Evolutionary conservation across 1,139 yeast species (phyloP).

Genomic region (Yamadazyma epiphylla): DNA sequence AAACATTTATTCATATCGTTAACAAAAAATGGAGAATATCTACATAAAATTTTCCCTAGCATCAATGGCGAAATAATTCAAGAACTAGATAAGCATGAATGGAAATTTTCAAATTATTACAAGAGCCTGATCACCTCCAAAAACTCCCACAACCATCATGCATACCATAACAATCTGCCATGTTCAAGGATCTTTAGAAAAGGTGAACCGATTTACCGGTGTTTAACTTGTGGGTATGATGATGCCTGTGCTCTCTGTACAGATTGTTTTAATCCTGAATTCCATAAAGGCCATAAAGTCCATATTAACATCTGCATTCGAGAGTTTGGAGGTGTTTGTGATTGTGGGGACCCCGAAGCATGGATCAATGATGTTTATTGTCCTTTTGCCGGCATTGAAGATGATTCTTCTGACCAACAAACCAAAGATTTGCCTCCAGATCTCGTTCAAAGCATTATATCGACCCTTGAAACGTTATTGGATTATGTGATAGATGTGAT

Average conservation of each 20-base stretch:
- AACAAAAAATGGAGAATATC: constrained; percentile 46
- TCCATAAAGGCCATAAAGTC: constrained; percentile 75
- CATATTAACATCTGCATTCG: constrained; percentile 69
- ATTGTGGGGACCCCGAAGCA: constrained; percentile 64
- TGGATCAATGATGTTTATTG: constrained; percentile 44
- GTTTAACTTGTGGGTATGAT: constrained; percentile 80
- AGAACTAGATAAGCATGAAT: constrained; percentile 29
- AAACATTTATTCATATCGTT: constrained; percentile 49
- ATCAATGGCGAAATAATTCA: constrained; percentile 11
- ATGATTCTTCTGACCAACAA: constrained; percentile 5
- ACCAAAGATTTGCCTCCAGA: constrained; percentile 28
- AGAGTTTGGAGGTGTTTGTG: constrained; percentile 85
- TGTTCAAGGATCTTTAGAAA: constrained; percentile 73
- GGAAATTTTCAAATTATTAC: constrained; percentile 33
- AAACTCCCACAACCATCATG: constrained; percentile 31
- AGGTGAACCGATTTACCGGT: constrained; percentile 87
- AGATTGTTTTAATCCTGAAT: constrained; percentile 66
- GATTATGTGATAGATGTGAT: constrained; percentile 80
- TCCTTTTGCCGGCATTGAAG: constrained; percentile 21
- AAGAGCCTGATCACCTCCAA: constrained; percentile 17
- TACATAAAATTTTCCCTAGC: constrained; percentile 49
- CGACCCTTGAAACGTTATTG: constrained; percentile 52
- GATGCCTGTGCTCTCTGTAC: constrained; percentile 86
- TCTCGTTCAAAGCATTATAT: constrained; percentile 28
- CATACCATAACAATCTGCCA: constrained; percentile 63